These are phyloP conservation scores for Dendrobium chrysotoxum DNA, from an alignment of 106 monocot species.

Conservation along the genomic window DNA sequence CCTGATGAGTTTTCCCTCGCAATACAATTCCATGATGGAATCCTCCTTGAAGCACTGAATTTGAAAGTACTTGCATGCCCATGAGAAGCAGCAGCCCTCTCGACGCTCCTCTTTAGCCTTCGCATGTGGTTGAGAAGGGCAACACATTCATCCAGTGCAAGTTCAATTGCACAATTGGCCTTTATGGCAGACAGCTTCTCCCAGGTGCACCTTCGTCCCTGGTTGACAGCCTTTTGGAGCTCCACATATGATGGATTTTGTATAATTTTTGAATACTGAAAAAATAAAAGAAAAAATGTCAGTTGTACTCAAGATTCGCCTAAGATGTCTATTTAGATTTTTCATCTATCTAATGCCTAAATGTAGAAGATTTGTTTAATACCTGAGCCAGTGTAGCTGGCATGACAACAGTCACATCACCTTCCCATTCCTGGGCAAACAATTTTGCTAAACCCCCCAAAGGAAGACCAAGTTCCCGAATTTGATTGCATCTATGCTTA, in stretches of 20 bases:
- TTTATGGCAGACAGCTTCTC: conserved; percentile 94
- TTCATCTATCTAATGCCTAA: neutral
- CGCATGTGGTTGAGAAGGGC: conserved; percentile 87
- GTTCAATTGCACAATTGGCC: conserved; percentile 92
- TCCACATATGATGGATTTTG: conserved; percentile 76
- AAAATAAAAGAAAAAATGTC: neutral
- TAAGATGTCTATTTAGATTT: neutral
- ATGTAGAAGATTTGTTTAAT: neutral
- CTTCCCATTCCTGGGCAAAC: conserved; percentile 98
- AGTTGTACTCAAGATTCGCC: neutral
- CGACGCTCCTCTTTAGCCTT: conserved; percentile 61
- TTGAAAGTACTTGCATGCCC: conserved; percentile 19
- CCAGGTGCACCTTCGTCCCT: conserved; percentile 94
- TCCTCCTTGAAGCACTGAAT: conserved; percentile 67
- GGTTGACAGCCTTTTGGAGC: conserved; percentile 85
- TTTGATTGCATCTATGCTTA: conserved; percentile 94
- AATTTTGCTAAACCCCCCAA: conserved; percentile 80
- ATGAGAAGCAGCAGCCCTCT: conserved; percentile 58
- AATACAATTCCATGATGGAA: conserved; percentile 92
- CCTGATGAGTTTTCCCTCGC: conserved; percentile 89
- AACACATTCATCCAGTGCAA: conserved; percentile 86
- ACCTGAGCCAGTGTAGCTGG: conserved; percentile 95
- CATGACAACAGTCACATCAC: conserved; percentile 95
- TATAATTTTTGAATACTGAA: conserved; percentile 83
- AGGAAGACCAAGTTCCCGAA: conserved; percentile 87